Evolutionary conservation across 2,329 filamentous ascomycete genomes (phyloP), one percentile per base, ranked within the genome.

Genomic region (Fusarium incarnatum): DNA sequence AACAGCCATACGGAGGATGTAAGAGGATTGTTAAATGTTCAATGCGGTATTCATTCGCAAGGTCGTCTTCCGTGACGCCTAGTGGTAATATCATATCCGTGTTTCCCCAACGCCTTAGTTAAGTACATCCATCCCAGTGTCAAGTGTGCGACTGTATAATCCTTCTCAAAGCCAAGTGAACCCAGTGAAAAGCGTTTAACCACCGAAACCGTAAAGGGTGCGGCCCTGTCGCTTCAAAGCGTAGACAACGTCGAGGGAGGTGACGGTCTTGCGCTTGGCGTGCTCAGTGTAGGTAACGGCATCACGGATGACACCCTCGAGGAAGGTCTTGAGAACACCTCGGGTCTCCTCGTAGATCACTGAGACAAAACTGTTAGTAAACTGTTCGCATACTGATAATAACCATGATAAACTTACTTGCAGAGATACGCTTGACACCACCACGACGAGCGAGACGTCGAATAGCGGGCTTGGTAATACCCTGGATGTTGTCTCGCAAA

Each of bases 371-470:
- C 7, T 34, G 59, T 77, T 67, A 78, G 68, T n/a, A 23, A 42
- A 18, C 27, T 42, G 8, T 13, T 16, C 11, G 10, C 1, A 11
- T 9, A 2, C 2, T 6, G 13, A 34, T 15, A 12, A 1, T 16
- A 1, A 41, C 18, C 8, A 62, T 84, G 6, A 41, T 32, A 9
- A 67, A 86, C 88, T 82, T 89, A 93, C 91, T 97, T 82, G 94
- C 94, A 79, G 94, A 97, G 80, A 98, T 98, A 97, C 94, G 94
- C 93, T 98, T 98, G 89, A 98, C 94, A 94, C 94, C 94, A 85
- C 94, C 94, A 96, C 94, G 94, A 86, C 94, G 94, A 75, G 94
- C 94, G 83, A 98, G 94, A 97, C 94, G 94, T 80, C 94, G 92
- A 85, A 98, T 98, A 79, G 94, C 94, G 79, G 94, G 94, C 92